Base-by-base conservation (phyloP, 2,329 filamentous ascomycete genomes). In the Alternaria sp. region DNA sequence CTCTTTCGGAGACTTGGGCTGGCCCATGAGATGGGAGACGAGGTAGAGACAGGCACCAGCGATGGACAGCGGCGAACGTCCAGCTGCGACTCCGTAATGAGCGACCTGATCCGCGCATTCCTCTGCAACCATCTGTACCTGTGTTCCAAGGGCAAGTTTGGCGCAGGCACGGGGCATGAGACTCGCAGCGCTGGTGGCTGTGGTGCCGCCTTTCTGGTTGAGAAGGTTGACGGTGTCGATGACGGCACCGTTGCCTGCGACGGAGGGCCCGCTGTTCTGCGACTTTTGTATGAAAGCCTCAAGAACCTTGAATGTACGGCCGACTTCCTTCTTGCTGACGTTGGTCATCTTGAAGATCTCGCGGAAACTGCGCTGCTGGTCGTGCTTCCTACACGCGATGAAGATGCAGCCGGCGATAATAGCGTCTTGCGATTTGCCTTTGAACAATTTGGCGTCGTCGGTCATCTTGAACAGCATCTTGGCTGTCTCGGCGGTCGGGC, bases 401-500 rank as follows among this genome's bases (percentile, higher is more conserved):
- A 99, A 98, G 79, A 99, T 95, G 81, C 94, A 97, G 7, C 94
- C 93, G 5, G 95, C 95, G 68, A 98, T 94, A 68, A 99, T 91
- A 57, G 92, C 92, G 70, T 98, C 94, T 75, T 94, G 91, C 0
- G 92, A 91, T 81, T 99, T 99, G 76, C 94, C 94, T 82, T 97
- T 97, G 86, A 98, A 93, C 57, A 93, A 86, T 78, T 94, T 94
- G 75, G 90, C 90, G 80, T 99, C 95, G 71, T 97, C 93, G 24
- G 94, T 92, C 58, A 95, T 87, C 83, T 97, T 98, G 87, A 91
- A 99, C 66, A 98, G 90, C 77, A 96, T 91, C 83, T 97, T 97
- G 63, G 95, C 93, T 1, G 91, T 91, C 74, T 97, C 93, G 51
- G 92, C 89, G 41, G 96, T 92, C 57, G 90, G 89, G 74, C 89